These are phyloP conservation scores for Rubroboletus satanas DNA, from an alignment of 768 basidiomycete species.

Conservation along the genomic window DNA sequence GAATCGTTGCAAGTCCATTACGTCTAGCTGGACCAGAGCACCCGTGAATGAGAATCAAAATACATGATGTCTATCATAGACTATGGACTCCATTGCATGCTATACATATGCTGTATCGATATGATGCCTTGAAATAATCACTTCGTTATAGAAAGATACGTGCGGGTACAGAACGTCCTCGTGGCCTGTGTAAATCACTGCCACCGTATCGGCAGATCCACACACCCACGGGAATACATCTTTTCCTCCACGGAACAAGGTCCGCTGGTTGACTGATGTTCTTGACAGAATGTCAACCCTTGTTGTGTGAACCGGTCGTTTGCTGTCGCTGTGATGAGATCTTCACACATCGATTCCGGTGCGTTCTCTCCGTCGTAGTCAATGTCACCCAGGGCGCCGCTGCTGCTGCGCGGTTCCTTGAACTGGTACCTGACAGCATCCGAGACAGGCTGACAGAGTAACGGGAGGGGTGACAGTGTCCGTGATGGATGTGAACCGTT, in stretches of 20 bases:
- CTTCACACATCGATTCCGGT: constrained; percentile 19
- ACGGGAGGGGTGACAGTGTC: constrained; percentile 28
- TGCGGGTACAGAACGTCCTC: constrained; percentile 1
- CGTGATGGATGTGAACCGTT: constrained; percentile 3
- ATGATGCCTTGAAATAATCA: constrained; percentile 22
- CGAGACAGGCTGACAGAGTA: constrained; percentile 34
- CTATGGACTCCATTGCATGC: constrained; percentile 13
- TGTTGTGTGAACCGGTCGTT: constrained; percentile 17
- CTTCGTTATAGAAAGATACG: constrained; percentile 1
- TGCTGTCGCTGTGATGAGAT: constrained; percentile 10
- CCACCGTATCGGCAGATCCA: constrained; percentile 23
- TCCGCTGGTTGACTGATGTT: constrained; percentile 10
- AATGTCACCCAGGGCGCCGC: constrained; percentile 1
- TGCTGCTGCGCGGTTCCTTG: constrained; percentile 7
- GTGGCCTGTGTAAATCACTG: constrained; percentile 9
- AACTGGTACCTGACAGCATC: constrained; percentile 31
- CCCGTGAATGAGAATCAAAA: constrained; percentile 5
- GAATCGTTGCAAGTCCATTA: not conserved
- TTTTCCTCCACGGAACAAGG: constrained; percentile 16
- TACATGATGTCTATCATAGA: constrained; percentile 23
- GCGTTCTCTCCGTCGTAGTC: constrained; percentile 12
- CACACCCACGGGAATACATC: constrained; percentile 18
- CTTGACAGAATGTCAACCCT: constrained; percentile 14
- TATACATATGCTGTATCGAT: constrained; percentile 26
- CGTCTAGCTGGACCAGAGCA: constrained; percentile 1